phyloP scores from a whole-genome alignment of 2,329 filamentous ascomycete genomes.

The Helicocarpus griseus region DNA sequence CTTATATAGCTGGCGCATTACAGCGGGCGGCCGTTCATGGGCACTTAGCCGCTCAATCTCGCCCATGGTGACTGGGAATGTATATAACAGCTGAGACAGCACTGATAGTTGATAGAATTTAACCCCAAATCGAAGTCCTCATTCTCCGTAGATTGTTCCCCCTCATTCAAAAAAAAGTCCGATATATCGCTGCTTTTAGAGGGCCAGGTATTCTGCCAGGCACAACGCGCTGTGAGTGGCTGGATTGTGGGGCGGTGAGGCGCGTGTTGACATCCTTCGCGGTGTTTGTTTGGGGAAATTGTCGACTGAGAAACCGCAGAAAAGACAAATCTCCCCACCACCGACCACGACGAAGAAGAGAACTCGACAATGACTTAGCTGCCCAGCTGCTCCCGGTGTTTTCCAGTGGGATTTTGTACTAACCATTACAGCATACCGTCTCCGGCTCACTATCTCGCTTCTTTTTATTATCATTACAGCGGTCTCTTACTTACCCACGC shows the following conservation, averaged over 20 bases:
- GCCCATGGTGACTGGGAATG: conserved; percentile 18
- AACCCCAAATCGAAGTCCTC: too few species aligned
- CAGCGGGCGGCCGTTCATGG: conserved; percentile 64
- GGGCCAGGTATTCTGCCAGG: not conserved
- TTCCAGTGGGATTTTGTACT: conserved; percentile 3
- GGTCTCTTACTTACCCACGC: not conserved
- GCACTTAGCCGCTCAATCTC: conserved; percentile 51
- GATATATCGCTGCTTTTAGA: not conserved
- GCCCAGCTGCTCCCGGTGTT: not conserved
- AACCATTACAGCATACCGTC: not conserved
- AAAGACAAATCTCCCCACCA: not conserved
- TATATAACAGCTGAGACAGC: not conserved
- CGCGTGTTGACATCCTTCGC: conserved; percentile 1
- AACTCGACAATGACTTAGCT: conserved; percentile 4
- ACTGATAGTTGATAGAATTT: too few species aligned
- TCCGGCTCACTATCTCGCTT: not conserved
- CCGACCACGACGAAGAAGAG: not conserved
- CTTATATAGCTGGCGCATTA: conserved; percentile 66
- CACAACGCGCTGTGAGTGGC: not conserved
- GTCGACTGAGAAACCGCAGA: conserved; percentile 4
- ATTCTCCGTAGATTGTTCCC: not conserved
- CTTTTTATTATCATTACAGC: not conserved
- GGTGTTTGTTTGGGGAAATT: conserved; percentile 12
- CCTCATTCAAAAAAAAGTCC: not conserved
- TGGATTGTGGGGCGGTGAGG: not conserved